A percentile compares a stretch with the other conserved stretches of the same genome.
Conservation (phyloP, 192 early-diverging fungal genomes). For the Oehlia diaphana region DNA sequence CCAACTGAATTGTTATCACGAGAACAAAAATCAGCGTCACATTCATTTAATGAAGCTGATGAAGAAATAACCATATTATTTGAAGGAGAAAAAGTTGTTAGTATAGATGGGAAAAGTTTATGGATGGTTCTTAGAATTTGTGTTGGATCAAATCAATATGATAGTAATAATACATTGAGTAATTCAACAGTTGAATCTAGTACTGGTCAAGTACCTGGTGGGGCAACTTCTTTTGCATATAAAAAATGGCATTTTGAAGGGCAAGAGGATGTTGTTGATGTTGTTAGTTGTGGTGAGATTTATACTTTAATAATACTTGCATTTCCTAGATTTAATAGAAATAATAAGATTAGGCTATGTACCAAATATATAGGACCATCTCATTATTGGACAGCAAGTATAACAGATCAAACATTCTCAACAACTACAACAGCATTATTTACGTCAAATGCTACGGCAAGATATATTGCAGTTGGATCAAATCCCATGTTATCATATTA, state of each 20-base stretch:
- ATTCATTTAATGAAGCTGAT: slow-evolving; percentile 37
- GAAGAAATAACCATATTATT: slow-evolving; percentile 59
- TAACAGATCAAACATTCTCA: slow-evolving; percentile 37
- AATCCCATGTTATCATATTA: slow-evolving; percentile 60
- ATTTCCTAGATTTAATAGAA: neutral
- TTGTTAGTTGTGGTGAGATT: slow-evolving; percentile 45
- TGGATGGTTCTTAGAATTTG: slow-evolving; percentile 56
- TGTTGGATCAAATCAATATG: slow-evolving; percentile 36
- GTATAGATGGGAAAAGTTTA: slow-evolving; percentile 56
- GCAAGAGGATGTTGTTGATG: slow-evolving; percentile 43
- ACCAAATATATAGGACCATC: slow-evolving; percentile 31
- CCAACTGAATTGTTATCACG: neutral
- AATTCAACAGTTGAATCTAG: neutral
- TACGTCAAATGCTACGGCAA: slow-evolving; percentile 45
- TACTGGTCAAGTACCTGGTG: slow-evolving; percentile 29
- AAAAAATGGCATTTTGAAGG: slow-evolving; percentile 55
- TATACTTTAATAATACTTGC: neutral
- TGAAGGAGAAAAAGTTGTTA: slow-evolving; percentile 49
- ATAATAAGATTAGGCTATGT: neutral
- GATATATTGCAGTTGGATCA: slow-evolving; percentile 58
- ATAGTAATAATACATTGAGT: neutral
- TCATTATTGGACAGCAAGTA: slow-evolving; percentile 33
- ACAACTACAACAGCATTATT: slow-evolving; percentile 40
- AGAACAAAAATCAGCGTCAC: slow-evolving; percentile 26
- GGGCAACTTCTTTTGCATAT: slow-evolving; percentile 47